These are phyloP conservation scores for Alternaria hordeiaustralica DNA, from an alignment of 2,329 filamentous ascomycete genomes.

Conservation along the genomic window DNA sequence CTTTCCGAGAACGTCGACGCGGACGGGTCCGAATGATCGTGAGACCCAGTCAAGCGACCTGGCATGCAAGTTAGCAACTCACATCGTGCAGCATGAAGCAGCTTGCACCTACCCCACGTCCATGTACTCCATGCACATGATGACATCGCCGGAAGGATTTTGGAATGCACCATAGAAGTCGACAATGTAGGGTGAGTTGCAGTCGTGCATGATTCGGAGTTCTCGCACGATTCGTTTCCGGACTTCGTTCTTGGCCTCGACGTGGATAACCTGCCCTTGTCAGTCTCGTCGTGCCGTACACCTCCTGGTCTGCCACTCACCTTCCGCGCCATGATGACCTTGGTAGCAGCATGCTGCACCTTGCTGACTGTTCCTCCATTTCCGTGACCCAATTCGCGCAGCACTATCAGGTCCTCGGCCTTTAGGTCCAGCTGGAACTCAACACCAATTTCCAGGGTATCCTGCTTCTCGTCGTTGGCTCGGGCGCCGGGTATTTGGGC, in stretches of 20 bases:
- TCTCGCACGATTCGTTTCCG: conserved; percentile 96
- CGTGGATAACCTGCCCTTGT: conserved; percentile 82
- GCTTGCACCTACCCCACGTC: conserved; percentile 81
- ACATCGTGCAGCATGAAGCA: neutral
- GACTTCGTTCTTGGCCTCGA: conserved; percentile 97
- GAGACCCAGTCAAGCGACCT: conserved; percentile 94
- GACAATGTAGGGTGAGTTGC: conserved; percentile 95
- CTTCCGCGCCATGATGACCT: conserved; percentile 98
- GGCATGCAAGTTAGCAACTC: conserved; percentile 25
- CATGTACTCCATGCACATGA: conserved; percentile 99
- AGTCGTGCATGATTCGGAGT: conserved; percentile 97
- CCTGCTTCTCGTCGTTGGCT: conserved; percentile 67
- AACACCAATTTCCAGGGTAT: conserved; percentile 91
- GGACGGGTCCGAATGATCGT: conserved; percentile 90
- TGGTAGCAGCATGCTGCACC: conserved; percentile 91
- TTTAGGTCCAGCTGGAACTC: conserved; percentile 94
- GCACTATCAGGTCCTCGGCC: conserved; percentile 87
- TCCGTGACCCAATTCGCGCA: conserved; percentile 93
- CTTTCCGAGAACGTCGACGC: conserved; percentile 95
- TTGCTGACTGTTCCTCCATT: conserved; percentile 99
- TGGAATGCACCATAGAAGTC: conserved; percentile 98
- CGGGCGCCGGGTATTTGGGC: conserved; percentile 65
- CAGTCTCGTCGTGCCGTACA: conserved; percentile 4
- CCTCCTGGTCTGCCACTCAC: conserved; percentile 57
- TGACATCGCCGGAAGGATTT: conserved; percentile 95